phyloP scores from a whole-genome alignment of 768 basidiomycete genomes.

The Sarcodon sp. region DNA sequence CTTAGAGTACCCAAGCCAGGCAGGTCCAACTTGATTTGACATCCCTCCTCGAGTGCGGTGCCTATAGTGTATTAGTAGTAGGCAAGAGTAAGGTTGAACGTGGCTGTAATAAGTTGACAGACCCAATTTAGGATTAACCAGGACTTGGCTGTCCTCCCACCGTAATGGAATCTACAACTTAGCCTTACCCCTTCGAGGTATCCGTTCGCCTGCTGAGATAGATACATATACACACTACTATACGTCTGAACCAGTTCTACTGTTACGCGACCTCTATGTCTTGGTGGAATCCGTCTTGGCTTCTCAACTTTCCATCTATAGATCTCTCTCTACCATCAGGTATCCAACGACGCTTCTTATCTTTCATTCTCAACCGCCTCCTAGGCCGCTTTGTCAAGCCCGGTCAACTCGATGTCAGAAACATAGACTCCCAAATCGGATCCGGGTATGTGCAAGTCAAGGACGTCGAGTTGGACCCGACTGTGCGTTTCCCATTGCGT shows the following conservation, averaged over 20 bases:
- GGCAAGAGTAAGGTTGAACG: too few species aligned
- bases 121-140: too few species aligned
- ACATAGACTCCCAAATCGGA: slow-evolving; percentile 90
- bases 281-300: slow-evolving; percentile 30
- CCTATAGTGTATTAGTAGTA: too few species aligned
- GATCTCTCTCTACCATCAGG: slow-evolving; percentile 53
- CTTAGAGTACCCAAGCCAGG: slow-evolving; percentile 30
- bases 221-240: too few species aligned
- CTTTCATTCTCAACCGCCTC: slow-evolving; percentile 73
- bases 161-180: too few species aligned
- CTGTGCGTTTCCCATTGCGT: slow-evolving; percentile 32
- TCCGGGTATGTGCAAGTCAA: slow-evolving; percentile 81
- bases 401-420: slow-evolving; percentile 75
- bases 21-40: neutral
- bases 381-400: slow-evolving; percentile 82
- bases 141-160: too few species aligned
- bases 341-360: slow-evolving; percentile 82
- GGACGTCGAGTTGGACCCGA: slow-evolving; percentile 65
- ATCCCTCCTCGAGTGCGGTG: neutral
- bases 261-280: slow-evolving; percentile 12
- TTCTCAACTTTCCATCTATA: slow-evolving; percentile 42
- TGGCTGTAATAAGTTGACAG: too few species aligned
- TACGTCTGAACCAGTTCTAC: too few species aligned
- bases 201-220: too few species aligned
- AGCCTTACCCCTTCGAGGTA: too few species aligned